phyloP scores from a whole-genome alignment of 257 asterid genomes.

The Solanum habrochaites region DNA sequence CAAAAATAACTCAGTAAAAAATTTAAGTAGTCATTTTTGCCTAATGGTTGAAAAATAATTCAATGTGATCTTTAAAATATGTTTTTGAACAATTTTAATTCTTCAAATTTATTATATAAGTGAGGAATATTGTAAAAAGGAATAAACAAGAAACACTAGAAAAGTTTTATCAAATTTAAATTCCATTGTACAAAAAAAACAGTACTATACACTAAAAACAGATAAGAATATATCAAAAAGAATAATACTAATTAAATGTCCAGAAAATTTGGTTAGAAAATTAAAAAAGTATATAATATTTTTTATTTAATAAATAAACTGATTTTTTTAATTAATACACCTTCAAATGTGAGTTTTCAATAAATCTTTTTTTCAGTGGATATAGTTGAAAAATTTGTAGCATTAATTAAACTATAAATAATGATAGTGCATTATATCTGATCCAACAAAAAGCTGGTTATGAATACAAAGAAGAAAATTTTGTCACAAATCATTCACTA shows the following conservation, averaged over 20 bases:
- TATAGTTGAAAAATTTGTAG: neutral
- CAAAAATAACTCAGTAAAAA: neutral
- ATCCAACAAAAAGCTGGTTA: neutral
- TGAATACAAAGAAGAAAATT: neutral
- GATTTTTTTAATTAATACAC: neutral
- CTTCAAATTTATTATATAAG: too few species aligned
- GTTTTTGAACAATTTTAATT: neutral
- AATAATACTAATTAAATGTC: too few species aligned
- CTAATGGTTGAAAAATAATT: neutral
- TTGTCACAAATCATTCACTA: neutral
- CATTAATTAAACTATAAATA: neutral
- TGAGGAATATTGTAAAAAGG: neutral
- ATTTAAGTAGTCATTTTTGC: neutral
- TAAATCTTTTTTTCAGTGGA: neutral
- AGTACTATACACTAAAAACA: neutral
- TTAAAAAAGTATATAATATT: too few species aligned
- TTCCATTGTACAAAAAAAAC: neutral
- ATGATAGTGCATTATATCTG: neutral
- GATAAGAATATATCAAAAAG: neutral
- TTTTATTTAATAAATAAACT: too few species aligned
- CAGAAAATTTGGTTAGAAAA: too few species aligned
- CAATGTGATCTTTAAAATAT: neutral
- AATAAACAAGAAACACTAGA: neutral
- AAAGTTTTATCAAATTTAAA: neutral
- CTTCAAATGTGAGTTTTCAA: neutral